A percentile compares a stretch with the other conserved stretches of the same genome.
Conservation (phyloP, 2,329 filamentous ascomycete species). For the Stachybotrys echinatus region DNA sequence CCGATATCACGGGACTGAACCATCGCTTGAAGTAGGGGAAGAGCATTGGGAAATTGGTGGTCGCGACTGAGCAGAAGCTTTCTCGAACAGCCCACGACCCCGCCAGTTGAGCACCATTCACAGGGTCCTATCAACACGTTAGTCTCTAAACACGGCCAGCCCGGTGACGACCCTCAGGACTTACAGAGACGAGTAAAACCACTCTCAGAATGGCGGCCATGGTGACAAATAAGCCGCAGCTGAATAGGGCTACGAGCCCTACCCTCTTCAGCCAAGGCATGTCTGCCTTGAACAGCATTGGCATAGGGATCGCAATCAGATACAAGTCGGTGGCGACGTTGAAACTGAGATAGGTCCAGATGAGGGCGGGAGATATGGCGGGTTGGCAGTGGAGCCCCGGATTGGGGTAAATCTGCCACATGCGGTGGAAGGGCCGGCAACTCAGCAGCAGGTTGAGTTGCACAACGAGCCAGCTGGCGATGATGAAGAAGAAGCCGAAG, state of each 20-base stretch:
- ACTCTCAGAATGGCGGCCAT: slow-evolving; percentile 31
- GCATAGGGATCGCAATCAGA: slow-evolving; percentile 51
- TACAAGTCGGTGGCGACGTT: slow-evolving; percentile 55
- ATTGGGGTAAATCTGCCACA: slow-evolving; percentile 56
- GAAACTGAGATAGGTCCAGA: slow-evolving; percentile 45
- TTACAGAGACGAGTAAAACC: slow-evolving; percentile 19
- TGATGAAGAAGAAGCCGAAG: slow-evolving; percentile 44
- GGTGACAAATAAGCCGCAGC: slow-evolving; percentile 33
- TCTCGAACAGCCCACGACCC: slow-evolving; percentile 38
- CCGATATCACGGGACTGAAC: slow-evolving; percentile 15
- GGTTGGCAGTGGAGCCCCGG: slow-evolving; percentile 46
- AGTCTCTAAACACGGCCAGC: slow-evolving; percentile 1
- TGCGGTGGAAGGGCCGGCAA: slow-evolving; percentile 46
- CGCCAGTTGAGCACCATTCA: slow-evolving; percentile 33
- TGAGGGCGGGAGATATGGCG: slow-evolving; percentile 42
- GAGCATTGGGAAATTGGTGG: slow-evolving; percentile 38
- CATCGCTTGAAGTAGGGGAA: slow-evolving; percentile 38
- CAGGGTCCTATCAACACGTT: slow-evolving; percentile 24
- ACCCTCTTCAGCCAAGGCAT: slow-evolving; percentile 30
- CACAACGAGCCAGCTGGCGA: slow-evolving; percentile 41
- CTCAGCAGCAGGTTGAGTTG: slow-evolving; percentile 44
- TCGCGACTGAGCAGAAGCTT: slow-evolving; percentile 37
- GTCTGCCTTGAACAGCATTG: slow-evolving; percentile 38
- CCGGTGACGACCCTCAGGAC: slow-evolving; percentile 1
- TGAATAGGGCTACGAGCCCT: slow-evolving; percentile 31